Evolutionary conservation across 495 filamentous ascomycete genomes (phyloP), one percentile per base, ranked within the genome.

Genomic region (Neurospora tetraspora): DNA sequence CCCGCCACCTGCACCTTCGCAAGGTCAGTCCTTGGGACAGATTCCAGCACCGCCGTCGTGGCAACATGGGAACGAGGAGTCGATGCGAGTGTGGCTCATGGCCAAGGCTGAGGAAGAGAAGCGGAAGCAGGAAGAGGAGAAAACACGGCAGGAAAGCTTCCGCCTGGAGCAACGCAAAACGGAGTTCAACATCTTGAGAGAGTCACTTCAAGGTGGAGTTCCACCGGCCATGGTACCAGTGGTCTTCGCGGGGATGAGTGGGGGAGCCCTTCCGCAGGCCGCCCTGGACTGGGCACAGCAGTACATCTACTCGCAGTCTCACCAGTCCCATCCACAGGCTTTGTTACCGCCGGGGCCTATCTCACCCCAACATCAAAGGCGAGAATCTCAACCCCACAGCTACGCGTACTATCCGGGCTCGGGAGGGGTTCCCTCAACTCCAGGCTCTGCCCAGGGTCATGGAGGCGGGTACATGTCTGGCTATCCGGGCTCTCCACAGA

Each of bases 91-190:
- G 73, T 98, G 93, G 93, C 85, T 97, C 4, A 79, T 87, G 68
- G 92, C 94, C 16, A 96, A 92, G 82, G 85, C 89, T 3, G 95
- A 98, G 81, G 95, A 97, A 80, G 92, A 97, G 80, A 94, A 88
- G 83, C 88, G 91, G 76, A 92, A 85, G 78, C 92, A 95, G 80
- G 94, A 98, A 80, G 93, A 96, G 80, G 92, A 97, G 80, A 93
- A 88, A 84, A 97, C 93, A 31, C 87, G 89, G 71, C 94, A 97
- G 78, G 94, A 95, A 79, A 83, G 85, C 31, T 82, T 91, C 39
- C 87, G 89, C 61, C 81, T 97, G 61, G 95, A 98, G 79, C 92
- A 93, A 80, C 89, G 95, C 69, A 91, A 86, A 78, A 87, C 76
- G 70, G 95, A 98, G 79, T 89, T 92, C 78, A 89, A 90, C 69